A percentile compares a stretch with the other conserved stretches of the same genome.
These are phyloP conservation scores for Clarireedia monteithiana DNA, from an alignment of 2,329 filamentous ascomycete genomes.

Conservation along the genomic window DNA sequence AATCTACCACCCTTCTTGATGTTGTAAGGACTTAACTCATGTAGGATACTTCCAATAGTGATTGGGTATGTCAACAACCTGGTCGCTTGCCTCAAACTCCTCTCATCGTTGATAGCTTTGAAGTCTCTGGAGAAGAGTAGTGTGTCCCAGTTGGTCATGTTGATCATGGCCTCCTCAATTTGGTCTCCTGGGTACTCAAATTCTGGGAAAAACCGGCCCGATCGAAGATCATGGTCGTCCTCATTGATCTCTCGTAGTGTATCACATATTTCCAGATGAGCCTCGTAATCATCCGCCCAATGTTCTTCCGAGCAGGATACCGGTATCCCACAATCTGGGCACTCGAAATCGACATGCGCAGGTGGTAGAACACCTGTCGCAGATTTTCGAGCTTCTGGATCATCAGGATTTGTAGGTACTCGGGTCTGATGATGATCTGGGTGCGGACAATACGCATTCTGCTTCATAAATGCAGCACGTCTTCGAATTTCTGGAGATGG, in stretches of 20 bases:
- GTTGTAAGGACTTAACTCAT: conserved; percentile 90
- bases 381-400: conserved; percentile 53
- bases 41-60: conserved; percentile 83
- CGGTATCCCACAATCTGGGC: conserved; percentile 89
- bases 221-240: conserved; percentile 90
- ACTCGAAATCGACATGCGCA: conserved; percentile 85
- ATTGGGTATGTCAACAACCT: conserved; percentile 88
- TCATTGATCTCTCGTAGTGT: conserved; percentile 90
- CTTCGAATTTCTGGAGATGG: conserved; percentile 82
- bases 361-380: conserved; percentile 53
- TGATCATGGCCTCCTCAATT: conserved; percentile 86
- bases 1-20: conserved; percentile 68
- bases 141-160: conserved; percentile 99
- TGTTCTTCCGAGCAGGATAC: conserved; percentile 92
- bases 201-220: conserved; percentile 86
- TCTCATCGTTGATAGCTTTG: conserved; percentile 81
- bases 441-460: conserved; percentile 91
- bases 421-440: conserved; percentile 75
- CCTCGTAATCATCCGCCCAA: conserved; percentile 93
- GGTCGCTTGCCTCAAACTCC: conserved; percentile 87
- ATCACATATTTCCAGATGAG: conserved; percentile 87
- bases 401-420: conserved; percentile 54
- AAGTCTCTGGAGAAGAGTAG: conserved; percentile 90
- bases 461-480: conserved; percentile 83
- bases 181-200: conserved; percentile 86